Conservation (phyloP, 345 rosid genomes). For the Lagerstroemia speciosa region DNA sequence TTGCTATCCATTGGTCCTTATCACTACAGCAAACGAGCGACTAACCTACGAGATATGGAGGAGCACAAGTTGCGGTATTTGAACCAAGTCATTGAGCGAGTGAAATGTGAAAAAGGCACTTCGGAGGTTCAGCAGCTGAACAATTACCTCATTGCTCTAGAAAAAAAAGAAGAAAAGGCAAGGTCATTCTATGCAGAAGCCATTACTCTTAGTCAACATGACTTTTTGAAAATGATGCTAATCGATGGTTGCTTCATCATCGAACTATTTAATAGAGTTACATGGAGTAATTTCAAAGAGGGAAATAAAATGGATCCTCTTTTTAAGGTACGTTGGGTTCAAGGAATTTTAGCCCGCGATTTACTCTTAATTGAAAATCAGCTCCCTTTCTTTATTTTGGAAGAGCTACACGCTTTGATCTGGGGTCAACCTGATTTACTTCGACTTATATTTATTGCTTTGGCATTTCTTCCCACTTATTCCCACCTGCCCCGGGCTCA, state of each 20-base stretch:
- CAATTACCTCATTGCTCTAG: not conserved
- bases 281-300: no score
- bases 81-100: not conserved
- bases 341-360: not conserved
- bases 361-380: constrained; percentile 9
- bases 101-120: not conserved
- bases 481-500: not conserved
- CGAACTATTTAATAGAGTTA: constrained; percentile 9
- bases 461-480: not conserved
- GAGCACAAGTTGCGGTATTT: constrained; percentile 4
- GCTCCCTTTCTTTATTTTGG: constrained; percentile 17
- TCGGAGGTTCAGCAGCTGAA: not conserved
- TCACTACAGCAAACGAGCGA: not conserved
- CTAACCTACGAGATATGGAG: constrained; percentile 10
- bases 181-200: not conserved
- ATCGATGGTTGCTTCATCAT: constrained; percentile 21
- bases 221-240: constrained; percentile 17
- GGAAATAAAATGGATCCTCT: not conserved
- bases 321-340: not conserved
- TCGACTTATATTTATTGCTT: not conserved
- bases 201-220: not conserved
- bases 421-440: not conserved
- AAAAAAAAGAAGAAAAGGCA: not conserved
- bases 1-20: constrained; percentile 13
- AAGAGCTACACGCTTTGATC: not conserved